Percentiles rank a stretch among this genome's conserved stretches.
These are phyloP conservation scores for Ascochyta fabae DNA, from an alignment of 2,329 filamentous ascomycete species.

Conservation along the genomic window DNA sequence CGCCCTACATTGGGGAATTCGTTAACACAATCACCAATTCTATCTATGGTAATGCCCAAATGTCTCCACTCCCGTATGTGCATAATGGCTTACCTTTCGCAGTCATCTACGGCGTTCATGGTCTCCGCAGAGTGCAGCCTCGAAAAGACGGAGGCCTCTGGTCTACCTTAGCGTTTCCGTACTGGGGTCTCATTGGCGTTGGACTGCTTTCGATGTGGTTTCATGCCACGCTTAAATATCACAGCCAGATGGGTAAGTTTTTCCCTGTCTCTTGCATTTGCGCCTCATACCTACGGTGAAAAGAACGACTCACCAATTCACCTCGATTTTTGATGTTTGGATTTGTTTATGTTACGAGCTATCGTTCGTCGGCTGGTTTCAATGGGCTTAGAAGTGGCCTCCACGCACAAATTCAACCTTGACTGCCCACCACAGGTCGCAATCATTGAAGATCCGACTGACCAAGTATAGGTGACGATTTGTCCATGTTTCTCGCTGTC, in stretches of 20 bases:
- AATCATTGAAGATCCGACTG: neutral
- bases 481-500: constrained; percentile 64
- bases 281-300: neutral
- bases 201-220: constrained; percentile 53
- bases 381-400: too few species aligned
- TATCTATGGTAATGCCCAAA: constrained; percentile 51
- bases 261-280: neutral
- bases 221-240: constrained; percentile 55
- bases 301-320: neutral
- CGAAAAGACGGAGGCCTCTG: constrained; percentile 38
- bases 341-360: too few species aligned
- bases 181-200: constrained; percentile 53
- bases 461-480: constrained; percentile 56
- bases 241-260: constrained; percentile 54
- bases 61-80: neutral
- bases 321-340: neutral
- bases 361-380: neutral
- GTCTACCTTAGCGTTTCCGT: constrained; percentile 47
- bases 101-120: constrained; percentile 48
- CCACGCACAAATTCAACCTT: neutral
- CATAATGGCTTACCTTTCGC: neutral
- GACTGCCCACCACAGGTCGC: neutral
- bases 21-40: constrained; percentile 61
- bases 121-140: constrained; percentile 36
- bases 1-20: constrained; percentile 60